These are phyloP conservation scores for Podospora pseudocomata DNA, from an alignment of 495 filamentous ascomycete species.

Conservation along the genomic window DNA sequence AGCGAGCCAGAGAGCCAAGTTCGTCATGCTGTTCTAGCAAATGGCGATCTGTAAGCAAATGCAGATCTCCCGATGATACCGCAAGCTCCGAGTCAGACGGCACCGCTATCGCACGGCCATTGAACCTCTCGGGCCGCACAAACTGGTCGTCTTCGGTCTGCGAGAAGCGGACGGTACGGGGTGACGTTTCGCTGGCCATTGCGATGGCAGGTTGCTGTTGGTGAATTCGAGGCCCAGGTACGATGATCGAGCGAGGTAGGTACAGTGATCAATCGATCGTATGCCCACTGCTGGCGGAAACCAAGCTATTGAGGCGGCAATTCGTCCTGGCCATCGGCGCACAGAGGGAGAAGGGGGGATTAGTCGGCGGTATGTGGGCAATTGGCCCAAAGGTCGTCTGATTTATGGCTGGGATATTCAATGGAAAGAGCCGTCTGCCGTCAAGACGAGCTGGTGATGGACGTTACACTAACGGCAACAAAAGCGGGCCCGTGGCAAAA, in stretches of 20 bases:
- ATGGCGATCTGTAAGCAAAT: constrained; percentile 40
- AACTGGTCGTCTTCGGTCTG: constrained; percentile 35
- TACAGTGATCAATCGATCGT: neutral
- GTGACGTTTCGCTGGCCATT: constrained; percentile 45
- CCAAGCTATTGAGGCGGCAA: constrained; percentile 6
- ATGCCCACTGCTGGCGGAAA: constrained; percentile 11
- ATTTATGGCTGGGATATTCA: neutral
- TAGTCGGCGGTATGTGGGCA: constrained; percentile 9
- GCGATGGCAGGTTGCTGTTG: constrained; percentile 1
- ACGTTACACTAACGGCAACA: neutral
- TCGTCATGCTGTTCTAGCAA: constrained; percentile 47
- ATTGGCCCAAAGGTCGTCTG: constrained; percentile 7
- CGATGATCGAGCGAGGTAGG: neutral
- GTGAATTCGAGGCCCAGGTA: neutral
- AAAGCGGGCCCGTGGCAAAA: constrained; percentile 1
- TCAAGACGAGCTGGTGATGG: neutral
- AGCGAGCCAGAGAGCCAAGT: constrained; percentile 41
- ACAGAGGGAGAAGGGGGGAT: neutral
- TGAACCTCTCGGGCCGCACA: constrained; percentile 33
- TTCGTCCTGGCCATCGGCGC: constrained; percentile 19
- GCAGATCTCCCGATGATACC: constrained; percentile 59
- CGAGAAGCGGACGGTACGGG: constrained; percentile 52
- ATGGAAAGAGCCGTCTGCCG: constrained; percentile 10
- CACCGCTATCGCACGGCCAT: constrained; percentile 44
- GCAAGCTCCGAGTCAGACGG: constrained; percentile 63